A percentile compares a stretch with the other conserved stretches of the same genome.
Conservation (phyloP, 768 basidiomycete species). For the Rhizopogon vulgaris region DNA sequence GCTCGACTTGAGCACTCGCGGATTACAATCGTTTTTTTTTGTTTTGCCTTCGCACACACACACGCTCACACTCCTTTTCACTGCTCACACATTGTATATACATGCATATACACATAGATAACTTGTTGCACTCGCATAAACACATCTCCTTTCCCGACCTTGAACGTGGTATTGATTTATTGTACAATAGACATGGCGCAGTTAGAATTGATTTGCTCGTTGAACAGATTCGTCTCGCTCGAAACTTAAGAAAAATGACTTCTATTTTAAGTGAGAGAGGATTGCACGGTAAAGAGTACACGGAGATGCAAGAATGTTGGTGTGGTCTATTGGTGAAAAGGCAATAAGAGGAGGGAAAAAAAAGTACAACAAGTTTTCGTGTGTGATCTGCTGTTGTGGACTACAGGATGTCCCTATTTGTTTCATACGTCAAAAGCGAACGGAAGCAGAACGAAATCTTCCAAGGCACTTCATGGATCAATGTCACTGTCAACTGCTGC, state of each 20-base stretch:
- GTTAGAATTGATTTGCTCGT: constrained; percentile 19
- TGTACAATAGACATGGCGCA: constrained; percentile 24
- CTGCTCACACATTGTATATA: constrained; percentile 30
- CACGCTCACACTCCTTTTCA: constrained; percentile 20
- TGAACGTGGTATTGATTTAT: constrained; percentile 30
- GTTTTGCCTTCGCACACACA: constrained; percentile 9
- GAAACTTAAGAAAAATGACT: neutral
- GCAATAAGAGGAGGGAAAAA: neutral
- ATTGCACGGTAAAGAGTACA: too few relatives aligned
- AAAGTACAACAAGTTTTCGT: too few relatives aligned
- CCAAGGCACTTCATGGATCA: neutral
- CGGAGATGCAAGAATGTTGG: neutral
- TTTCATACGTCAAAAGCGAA: neutral
- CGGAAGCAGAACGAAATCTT: too few relatives aligned
- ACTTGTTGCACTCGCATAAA: constrained; percentile 16
- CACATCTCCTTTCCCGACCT: constrained; percentile 10
- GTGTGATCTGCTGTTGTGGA: neutral
- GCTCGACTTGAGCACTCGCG: constrained; percentile 15
- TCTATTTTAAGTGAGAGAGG: neutral
- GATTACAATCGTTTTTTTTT: constrained; percentile 14
- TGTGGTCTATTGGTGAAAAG: neutral
- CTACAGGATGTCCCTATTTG: neutral
- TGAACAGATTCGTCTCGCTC: neutral
- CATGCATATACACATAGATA: constrained; percentile 32
- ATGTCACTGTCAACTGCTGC: neutral